phyloP scores from a whole-genome alignment of 768 basidiomycete species.

The Lactifluus hygrophoroides region DNA sequence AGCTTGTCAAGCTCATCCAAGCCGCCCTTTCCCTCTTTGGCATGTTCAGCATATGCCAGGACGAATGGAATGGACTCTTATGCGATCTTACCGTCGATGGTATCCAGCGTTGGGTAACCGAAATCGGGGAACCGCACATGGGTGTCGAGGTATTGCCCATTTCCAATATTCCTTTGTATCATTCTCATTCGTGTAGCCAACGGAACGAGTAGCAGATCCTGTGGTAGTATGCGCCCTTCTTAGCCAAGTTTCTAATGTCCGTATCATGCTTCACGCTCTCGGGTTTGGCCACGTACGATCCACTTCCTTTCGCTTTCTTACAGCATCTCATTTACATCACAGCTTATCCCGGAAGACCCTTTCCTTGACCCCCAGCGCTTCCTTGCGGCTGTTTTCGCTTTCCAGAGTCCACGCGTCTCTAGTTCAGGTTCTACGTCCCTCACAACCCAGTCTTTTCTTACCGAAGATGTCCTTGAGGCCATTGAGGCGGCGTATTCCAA shows the following conservation, averaged over 20 bases:
- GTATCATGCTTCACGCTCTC: conserved; percentile 62
- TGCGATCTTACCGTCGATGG: conserved; percentile 73
- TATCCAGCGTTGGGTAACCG: conserved; percentile 56
- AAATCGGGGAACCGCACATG: conserved; percentile 53
- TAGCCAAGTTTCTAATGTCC: conserved; percentile 54
- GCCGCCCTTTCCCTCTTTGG: conserved; percentile 65
- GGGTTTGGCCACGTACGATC: conserved; percentile 35
- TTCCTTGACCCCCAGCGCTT: conserved; percentile 64
- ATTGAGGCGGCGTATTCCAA: conserved; percentile 44
- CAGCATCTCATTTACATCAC: not conserved
- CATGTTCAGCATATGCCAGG: conserved; percentile 37
- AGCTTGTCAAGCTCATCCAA: conserved; percentile 69
- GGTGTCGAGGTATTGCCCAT: conserved; percentile 45
- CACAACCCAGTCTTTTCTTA: conserved; percentile 26
- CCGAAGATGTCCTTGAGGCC: conserved; percentile 38
- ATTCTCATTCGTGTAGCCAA: conserved; percentile 37
- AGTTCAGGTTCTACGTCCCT: conserved; percentile 1
- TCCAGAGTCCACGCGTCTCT: conserved; percentile 21
- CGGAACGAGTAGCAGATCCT: conserved; percentile 69
- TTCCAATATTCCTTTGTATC: not conserved
- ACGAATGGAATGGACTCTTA: conserved; percentile 53
- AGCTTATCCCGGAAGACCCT: conserved; percentile 62
- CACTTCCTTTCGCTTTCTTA: not conserved
- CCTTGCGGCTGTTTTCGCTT: conserved; percentile 36
- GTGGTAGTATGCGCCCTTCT: conserved; percentile 60